Conservation (phyloP, 2,329 filamentous ascomycete genomes). For the Amphichorda felina region DNA sequence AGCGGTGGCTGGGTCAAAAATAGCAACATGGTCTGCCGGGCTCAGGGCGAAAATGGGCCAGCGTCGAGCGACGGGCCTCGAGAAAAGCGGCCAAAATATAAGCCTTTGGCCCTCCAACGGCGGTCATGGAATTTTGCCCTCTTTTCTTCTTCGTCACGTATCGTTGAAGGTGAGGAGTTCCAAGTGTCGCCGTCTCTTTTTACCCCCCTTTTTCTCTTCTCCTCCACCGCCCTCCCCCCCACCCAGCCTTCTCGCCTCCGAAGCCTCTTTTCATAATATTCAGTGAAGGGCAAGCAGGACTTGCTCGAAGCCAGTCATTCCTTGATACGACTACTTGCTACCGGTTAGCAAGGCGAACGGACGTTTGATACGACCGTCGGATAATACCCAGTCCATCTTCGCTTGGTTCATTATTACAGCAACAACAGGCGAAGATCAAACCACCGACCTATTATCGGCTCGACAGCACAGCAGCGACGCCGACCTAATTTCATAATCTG, state of each 20-base stretch:
- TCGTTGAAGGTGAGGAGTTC: conserved; percentile 28
- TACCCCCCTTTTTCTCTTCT: conserved; percentile 19
- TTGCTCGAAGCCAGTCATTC: conserved; percentile 44
- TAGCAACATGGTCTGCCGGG: conserved; percentile 7
- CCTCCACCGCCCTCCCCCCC: conserved; percentile 16
- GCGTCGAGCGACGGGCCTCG: conserved; percentile 16
- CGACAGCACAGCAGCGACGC: not conserved
- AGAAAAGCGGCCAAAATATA: conserved; percentile 41
- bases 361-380: conserved; percentile 6
- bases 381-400: not conserved
- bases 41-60: not conserved
- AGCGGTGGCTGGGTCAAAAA: conserved; percentile 5
- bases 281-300: conserved; percentile 45
- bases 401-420: no score
- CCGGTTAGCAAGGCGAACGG: not conserved
- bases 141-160: conserved; percentile 23
- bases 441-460: no score
- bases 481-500: conserved; percentile 7
- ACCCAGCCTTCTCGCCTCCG: conserved; percentile 4
- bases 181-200: conserved; percentile 30
- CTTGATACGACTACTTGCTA: not conserved
- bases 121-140: conserved; percentile 27
- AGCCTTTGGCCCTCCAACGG: conserved; percentile 35
- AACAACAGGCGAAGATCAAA: no score
- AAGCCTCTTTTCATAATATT: conserved; percentile 11